Conservation (phyloP, 164 flowering plant genomes). For the Paratinospora sagittata region DNA sequence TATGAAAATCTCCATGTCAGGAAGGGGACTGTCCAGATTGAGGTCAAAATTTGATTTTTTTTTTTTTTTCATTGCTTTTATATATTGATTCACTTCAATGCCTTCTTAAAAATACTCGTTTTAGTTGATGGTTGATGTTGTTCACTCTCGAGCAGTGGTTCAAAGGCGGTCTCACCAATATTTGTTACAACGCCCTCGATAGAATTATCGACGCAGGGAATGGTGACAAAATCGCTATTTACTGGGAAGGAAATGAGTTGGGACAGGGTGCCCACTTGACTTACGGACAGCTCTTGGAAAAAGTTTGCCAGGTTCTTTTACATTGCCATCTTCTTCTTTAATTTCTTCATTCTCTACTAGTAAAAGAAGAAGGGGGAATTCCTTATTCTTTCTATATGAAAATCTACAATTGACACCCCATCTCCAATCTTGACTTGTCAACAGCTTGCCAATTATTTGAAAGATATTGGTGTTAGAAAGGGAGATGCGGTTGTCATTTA, state of each 20-base stretch:
- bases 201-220: constrained; percentile 65
- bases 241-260: constrained; percentile 92
- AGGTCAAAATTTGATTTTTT: constrained; percentile 36
- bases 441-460: constrained; percentile 92
- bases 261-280: constrained; percentile 58
- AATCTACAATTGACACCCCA: not conserved
- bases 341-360: not conserved
- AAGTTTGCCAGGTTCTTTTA: constrained; percentile 79
- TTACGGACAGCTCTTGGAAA: constrained; percentile 54
- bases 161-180: constrained; percentile 90
- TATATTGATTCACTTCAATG: not conserved
- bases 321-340: not conserved
- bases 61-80: not conserved
- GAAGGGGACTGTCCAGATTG: constrained; percentile 61
- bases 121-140: too few relatives aligned
- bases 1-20: constrained; percentile 73
- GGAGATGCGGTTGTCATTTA: constrained; percentile 90
- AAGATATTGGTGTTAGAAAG: constrained; percentile 71
- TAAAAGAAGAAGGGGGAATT: not conserved
- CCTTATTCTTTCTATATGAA: not conserved
- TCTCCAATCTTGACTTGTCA: not conserved
- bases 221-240: constrained; percentile 70
- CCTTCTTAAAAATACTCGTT: not conserved
- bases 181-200: constrained; percentile 90
- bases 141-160: constrained; percentile 64